A percentile compares a stretch with the other conserved stretches of the same genome.
Conservation (phyloP, 2,329 filamentous ascomycete species). For the Lasiodiplodia citricola region DNA sequence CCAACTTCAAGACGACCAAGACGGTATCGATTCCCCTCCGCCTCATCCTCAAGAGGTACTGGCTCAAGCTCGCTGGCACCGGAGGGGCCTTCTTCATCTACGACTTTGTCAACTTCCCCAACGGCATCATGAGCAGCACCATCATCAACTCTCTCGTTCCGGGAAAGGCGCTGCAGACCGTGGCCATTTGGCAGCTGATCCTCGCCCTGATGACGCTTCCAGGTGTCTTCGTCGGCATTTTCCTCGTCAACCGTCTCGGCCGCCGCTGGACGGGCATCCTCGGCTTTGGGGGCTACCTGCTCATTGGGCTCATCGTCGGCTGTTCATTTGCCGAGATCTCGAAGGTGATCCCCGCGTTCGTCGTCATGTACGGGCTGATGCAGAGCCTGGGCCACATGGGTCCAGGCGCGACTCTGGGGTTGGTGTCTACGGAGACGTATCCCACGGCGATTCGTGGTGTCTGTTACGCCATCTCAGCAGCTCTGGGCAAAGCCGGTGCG, state of each 20-base stretch:
- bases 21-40: conserved; percentile 57
- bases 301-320: conserved; percentile 60
- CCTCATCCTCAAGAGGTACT: conserved; percentile 55
- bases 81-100: conserved; percentile 58
- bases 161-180: conserved; percentile 48
- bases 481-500: conserved; percentile 58
- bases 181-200: conserved; percentile 57
- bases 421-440: conserved; percentile 58
- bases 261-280: conserved; percentile 56
- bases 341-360: conserved; percentile 57
- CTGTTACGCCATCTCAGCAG: conserved; percentile 58
- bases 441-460: conserved; percentile 59
- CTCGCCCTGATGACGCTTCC: conserved; percentile 53
- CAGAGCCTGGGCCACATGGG: conserved; percentile 57
- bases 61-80: conserved; percentile 55
- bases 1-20: conserved; percentile 42
- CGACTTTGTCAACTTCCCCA: conserved; percentile 54
- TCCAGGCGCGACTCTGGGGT: conserved; percentile 57
- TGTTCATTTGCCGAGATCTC: conserved; percentile 55
- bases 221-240: conserved; percentile 57
- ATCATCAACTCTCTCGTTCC: conserved; percentile 50
- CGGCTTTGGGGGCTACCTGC: conserved; percentile 56
- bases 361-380: conserved; percentile 60
- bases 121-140: conserved; percentile 53
- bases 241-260: conserved; percentile 35